Conservation (phyloP, 192 early-diverging fungal species). For the Globomyces pollinis-pini region DNA sequence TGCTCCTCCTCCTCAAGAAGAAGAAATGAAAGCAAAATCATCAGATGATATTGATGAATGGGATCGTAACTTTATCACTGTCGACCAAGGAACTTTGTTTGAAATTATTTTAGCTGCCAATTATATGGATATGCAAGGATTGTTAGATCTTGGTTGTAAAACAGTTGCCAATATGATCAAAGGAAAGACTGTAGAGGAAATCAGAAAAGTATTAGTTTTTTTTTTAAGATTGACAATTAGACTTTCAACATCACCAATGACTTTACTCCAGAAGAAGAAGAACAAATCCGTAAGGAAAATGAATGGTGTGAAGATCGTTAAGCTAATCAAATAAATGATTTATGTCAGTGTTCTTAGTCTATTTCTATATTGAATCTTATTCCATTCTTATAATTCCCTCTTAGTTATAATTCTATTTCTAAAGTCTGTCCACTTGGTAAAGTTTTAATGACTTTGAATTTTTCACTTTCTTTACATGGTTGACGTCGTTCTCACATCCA, state of each 20-base stretch:
- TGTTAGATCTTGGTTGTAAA: slow-evolving; percentile 63
- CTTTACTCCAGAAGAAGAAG: slow-evolving; percentile 94
- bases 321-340: not conserved
- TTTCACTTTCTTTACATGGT: too few relatives aligned
- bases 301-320: slow-evolving; percentile 17
- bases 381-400: too few relatives aligned
- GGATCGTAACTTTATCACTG: slow-evolving; percentile 82
- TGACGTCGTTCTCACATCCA: too few relatives aligned
- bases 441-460: too few relatives aligned
- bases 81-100: slow-evolving; percentile 90
- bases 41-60: slow-evolving; percentile 79
- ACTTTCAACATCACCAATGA: slow-evolving; percentile 94
- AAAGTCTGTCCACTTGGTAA: too few relatives aligned
- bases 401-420: too few relatives aligned
- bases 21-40: slow-evolving; percentile 54
- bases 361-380: not conserved
- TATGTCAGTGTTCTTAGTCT: too few relatives aligned
- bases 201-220: slow-evolving; percentile 62
- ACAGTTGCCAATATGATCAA: slow-evolving; percentile 91
- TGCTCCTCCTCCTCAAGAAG: slow-evolving; percentile 41
- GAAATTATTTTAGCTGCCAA: slow-evolving; percentile 77
- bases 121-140: slow-evolving; percentile 55
- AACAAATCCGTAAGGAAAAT: slow-evolving; percentile 53
- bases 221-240: too few relatives aligned
- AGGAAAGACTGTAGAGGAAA: slow-evolving; percentile 81